These are phyloP conservation scores for Metschnikowia sp. DNA, from an alignment of 805 yeast genomes.

Conservation along the genomic window DNA sequence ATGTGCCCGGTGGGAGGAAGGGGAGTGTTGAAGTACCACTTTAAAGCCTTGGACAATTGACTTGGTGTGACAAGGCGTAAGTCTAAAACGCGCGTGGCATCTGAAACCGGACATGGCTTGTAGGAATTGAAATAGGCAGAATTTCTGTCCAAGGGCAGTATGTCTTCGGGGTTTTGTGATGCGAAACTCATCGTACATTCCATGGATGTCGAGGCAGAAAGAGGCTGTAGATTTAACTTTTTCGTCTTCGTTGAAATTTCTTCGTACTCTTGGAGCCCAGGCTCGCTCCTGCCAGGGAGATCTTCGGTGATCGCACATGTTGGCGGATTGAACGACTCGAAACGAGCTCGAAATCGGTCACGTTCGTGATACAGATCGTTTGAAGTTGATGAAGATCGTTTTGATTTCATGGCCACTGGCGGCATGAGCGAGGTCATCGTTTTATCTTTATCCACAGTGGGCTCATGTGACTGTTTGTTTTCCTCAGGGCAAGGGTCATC, in stretches of 20 bases:
- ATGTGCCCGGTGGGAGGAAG: slow-evolving; percentile 62
- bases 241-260: slow-evolving; percentile 37
- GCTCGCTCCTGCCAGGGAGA: slow-evolving; percentile 1
- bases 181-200: slow-evolving; percentile 2
- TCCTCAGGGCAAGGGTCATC: too few relatives aligned
- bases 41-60: slow-evolving; percentile 21
- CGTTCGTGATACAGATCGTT: slow-evolving; percentile 39
- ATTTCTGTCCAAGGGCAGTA: slow-evolving; percentile 20
- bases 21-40: slow-evolving; percentile 37
- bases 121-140: slow-evolving; percentile 14
- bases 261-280: slow-evolving; percentile 33
- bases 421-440: background rate
- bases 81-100: background rate
- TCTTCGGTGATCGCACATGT: slow-evolving; percentile 4
- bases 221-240: slow-evolving; percentile 23
- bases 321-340: slow-evolving; percentile 29
- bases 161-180: slow-evolving; percentile 5
- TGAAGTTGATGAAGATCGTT: slow-evolving; percentile 38
- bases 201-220: slow-evolving; percentile 5
- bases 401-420: slow-evolving; percentile 14
- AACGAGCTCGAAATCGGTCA: slow-evolving; percentile 40
- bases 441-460: background rate
- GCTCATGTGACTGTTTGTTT: too few relatives aligned
- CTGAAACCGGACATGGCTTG: background rate
- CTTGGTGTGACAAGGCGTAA: slow-evolving; percentile 6